Evolutionary conservation across 148 eudicot genomes (phyloP).

Genomic region (Tetragonia tetragonoides): DNA sequence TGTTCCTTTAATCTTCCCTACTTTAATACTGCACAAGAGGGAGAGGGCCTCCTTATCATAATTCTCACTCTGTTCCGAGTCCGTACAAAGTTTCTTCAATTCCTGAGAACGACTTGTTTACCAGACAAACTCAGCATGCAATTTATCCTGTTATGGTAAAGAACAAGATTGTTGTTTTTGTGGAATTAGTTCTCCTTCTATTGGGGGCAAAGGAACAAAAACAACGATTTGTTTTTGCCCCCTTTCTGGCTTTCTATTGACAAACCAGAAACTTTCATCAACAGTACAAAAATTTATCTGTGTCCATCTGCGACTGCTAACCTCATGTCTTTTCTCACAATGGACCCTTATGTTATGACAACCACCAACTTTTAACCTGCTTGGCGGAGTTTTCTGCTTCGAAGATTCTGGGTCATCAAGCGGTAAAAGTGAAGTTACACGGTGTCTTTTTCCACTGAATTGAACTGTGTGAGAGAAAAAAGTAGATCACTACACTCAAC

Average conservation of each 20-base stretch:
- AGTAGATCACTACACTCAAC: no score
- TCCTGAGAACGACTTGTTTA: not conserved
- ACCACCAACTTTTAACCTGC: not conserved
- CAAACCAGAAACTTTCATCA: not conserved
- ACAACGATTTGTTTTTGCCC: not conserved
- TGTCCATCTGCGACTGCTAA: not conserved
- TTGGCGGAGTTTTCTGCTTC: no score
- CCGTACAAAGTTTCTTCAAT: not conserved
- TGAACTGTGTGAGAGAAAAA: no score
- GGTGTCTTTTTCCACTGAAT: no score
- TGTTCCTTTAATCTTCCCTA: slow-evolving; percentile 1
- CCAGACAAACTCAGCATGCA: not conserved
- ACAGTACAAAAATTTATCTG: not conserved
- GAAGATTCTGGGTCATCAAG: no score
- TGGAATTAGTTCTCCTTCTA: not conserved
- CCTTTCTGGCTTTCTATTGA: not conserved
- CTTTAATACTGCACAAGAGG: not conserved
- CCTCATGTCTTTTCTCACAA: not conserved
- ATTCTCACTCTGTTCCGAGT: not conserved
- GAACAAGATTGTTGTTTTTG: not conserved
- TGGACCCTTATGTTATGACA: no score
- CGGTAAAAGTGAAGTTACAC: no score
- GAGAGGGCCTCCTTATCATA: slow-evolving; percentile 19
- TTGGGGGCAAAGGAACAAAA: not conserved
- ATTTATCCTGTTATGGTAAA: slow-evolving; percentile 1